Percentiles rank a stretch among this genome's conserved stretches.
Conservation (phyloP, 2,329 filamentous ascomycete species). For the Pseudomassariella vexata region DNA sequence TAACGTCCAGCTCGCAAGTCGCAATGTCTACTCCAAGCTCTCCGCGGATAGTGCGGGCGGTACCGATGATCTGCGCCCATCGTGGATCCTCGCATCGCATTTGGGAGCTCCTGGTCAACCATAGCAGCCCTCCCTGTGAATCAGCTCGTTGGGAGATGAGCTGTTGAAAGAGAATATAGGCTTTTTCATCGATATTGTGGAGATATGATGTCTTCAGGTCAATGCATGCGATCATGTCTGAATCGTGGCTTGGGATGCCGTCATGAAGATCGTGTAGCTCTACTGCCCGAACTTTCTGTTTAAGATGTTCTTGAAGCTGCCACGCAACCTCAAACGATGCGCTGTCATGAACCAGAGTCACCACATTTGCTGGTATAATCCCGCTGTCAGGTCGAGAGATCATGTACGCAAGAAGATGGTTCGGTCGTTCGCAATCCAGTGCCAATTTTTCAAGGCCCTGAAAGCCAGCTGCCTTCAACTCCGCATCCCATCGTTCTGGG, state of each 20-base stretch:
- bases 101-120: constrained; percentile 2
- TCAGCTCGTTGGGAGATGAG: too few species aligned
- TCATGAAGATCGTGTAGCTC: too few species aligned
- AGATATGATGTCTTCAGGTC: background rate
- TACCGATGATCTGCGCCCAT: background rate
- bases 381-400: background rate
- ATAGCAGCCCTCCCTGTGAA: background rate
- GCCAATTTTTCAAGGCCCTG: background rate
- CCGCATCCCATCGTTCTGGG: constrained; percentile 1
- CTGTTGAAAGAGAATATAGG: too few species aligned
- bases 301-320: background rate
- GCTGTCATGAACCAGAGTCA: background rate
- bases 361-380: background rate
- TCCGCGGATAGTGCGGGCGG: constrained; percentile 1
- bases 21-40: constrained; percentile 2
- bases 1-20: constrained; percentile 2
- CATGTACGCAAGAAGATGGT: constrained; percentile 1
- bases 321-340: too few species aligned
- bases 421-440: background rate
- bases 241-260: background rate
- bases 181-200: background rate
- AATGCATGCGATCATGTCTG: background rate
- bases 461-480: constrained; percentile 1
- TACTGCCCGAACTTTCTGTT: background rate
- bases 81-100: background rate